These are phyloP conservation scores for Exidia glandulosa DNA, from an alignment of 768 basidiomycete genomes.

Conservation along the genomic window DNA sequence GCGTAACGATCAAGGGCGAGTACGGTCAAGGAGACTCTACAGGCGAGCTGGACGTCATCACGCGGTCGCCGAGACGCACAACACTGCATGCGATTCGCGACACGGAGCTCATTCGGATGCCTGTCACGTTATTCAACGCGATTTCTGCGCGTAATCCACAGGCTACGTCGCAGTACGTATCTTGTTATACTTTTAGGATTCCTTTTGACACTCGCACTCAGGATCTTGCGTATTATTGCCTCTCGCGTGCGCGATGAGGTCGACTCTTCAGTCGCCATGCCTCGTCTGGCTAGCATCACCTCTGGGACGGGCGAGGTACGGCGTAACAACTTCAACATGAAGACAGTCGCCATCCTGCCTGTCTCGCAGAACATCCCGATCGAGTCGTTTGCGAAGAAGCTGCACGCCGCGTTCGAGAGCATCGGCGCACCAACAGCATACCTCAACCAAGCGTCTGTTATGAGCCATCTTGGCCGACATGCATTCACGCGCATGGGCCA, in stretches of 20 bases:
- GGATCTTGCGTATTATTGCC: constrained; percentile 80
- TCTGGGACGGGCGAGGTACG: constrained; percentile 38
- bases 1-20: constrained; percentile 76
- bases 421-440: constrained; percentile 90
- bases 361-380: constrained; percentile 80
- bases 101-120: constrained; percentile 94
- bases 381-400: constrained; percentile 78
- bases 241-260: constrained; percentile 81
- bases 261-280: constrained; percentile 40
- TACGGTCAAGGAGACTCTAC: constrained; percentile 94
- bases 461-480: constrained; percentile 84
- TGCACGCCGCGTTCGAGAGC: constrained; percentile 78
- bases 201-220: constrained; percentile 15
- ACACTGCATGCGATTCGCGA: constrained; percentile 98
- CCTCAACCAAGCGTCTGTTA: constrained; percentile 88
- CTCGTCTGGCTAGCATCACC: constrained; percentile 33
- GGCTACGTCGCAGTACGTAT: no score
- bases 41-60: constrained; percentile 96
- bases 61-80: constrained; percentile 71
- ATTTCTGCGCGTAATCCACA: constrained; percentile 58
- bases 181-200: neutral
- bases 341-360: constrained; percentile 90
- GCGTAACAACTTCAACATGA: constrained; percentile 76
- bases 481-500: constrained; percentile 96
- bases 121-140: constrained; percentile 93